Percentiles rank a stretch among this genome's conserved stretches.
Evolutionary conservation across 2,329 filamentous ascomycete genomes (phyloP).

Genomic region (Akanthomyces lecanii): DNA sequence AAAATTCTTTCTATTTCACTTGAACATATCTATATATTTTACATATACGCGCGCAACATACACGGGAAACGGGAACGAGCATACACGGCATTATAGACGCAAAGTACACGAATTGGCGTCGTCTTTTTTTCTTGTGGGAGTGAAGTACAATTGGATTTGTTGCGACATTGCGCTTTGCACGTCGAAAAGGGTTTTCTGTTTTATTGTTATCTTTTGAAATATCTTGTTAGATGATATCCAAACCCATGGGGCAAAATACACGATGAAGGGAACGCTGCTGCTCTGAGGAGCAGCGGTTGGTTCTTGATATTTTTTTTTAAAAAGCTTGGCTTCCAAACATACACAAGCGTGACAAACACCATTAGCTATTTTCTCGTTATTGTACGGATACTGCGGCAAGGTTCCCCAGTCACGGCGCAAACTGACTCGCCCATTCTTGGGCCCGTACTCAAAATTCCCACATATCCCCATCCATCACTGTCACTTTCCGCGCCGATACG

Average conservation of each 20-base stretch:
- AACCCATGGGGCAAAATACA: background rate
- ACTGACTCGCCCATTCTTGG: too few species aligned
- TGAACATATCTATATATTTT: conserved; percentile 1
- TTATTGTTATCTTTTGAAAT: background rate
- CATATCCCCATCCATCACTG: too few species aligned
- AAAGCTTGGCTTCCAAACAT: background rate
- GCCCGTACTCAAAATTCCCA: too few species aligned
- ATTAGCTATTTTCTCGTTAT: background rate
- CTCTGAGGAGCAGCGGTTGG: background rate
- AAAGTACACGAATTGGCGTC: conserved; percentile 13
- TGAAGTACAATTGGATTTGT: background rate
- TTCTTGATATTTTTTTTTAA: background rate
- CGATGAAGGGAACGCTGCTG: background rate
- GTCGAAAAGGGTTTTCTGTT: background rate
- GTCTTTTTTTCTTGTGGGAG: background rate
- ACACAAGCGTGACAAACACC: background rate
- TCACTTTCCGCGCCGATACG: too few species aligned
- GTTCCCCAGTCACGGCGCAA: too few species aligned
- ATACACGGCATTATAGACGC: conserved; percentile 7
- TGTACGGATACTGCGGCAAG: too few species aligned
- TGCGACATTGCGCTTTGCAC: background rate
- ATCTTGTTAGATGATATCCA: conserved; percentile 4
- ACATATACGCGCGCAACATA: conserved; percentile 1
- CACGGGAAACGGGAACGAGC: conserved; percentile 6
- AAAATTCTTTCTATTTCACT: background rate